These are phyloP conservation scores for Physcomitrellopsis africana DNA, from an alignment of 225 moss, liverwort and hornwort genomes.

Conservation along the genomic window DNA sequence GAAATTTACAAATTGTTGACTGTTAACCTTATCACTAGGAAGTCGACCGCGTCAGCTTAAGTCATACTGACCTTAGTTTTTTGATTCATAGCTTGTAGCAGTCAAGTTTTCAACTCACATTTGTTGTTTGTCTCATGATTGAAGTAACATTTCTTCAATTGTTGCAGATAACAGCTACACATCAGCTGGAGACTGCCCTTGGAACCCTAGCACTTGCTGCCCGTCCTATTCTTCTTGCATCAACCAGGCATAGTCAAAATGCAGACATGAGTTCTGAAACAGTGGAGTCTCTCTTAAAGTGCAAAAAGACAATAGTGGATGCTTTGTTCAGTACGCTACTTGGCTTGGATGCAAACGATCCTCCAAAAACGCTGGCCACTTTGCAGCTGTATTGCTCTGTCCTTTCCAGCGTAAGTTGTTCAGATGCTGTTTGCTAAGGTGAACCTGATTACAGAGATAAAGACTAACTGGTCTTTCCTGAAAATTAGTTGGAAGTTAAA, in stretches of 20 bases:
- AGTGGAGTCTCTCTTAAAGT: constrained; percentile 60
- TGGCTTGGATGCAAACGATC: constrained; percentile 89
- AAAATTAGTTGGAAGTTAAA: neutral
- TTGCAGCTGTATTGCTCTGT: constrained; percentile 85
- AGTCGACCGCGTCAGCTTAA: neutral
- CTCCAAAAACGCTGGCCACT: constrained; percentile 82
- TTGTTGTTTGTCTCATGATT: constrained; percentile 13
- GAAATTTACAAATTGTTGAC: neutral
- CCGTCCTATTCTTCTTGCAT: constrained; percentile 73
- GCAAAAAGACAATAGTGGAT: constrained; percentile 61
- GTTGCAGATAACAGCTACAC: constrained; percentile 80
- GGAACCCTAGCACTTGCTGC: constrained; percentile 72
- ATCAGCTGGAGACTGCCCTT: constrained; percentile 78
- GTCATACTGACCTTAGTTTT: neutral
- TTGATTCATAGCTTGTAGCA: neutral
- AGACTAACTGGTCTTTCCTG: constrained; percentile 2
- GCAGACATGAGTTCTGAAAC: constrained; percentile 47
- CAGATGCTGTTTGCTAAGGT: constrained; percentile 31
- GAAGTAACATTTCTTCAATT: constrained; percentile 4
- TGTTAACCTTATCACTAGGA: neutral
- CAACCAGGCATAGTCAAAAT: constrained; percentile 36
- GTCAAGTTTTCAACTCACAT: neutral
- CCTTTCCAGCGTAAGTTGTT: constrained; percentile 76
- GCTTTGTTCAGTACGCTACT: constrained; percentile 83
- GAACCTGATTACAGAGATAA: constrained; percentile 1